These are phyloP conservation scores for Rhodotorula glutinis DNA, from an alignment of 1,284 basidiomycete genomes.

Conservation along the genomic window DNA sequence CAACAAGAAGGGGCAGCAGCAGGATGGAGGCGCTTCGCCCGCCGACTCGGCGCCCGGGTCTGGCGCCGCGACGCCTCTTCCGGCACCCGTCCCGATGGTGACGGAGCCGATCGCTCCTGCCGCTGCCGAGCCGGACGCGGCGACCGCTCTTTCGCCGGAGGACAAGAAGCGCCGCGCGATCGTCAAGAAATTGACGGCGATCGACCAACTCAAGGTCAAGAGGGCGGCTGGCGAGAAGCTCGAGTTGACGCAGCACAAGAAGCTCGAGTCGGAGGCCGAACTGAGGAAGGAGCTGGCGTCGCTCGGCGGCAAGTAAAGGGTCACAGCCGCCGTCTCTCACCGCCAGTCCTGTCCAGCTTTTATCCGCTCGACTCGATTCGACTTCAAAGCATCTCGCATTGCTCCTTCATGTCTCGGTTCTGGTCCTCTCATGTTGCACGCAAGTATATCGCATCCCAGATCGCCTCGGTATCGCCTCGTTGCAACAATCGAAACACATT, in stretches of 20 bases:
- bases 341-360: no score
- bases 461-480: no score
- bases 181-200: constrained; percentile 65
- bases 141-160: constrained; percentile 51
- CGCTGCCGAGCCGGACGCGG: not conserved
- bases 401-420: no score
- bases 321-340: no score
- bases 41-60: constrained; percentile 39
- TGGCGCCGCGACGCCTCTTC: constrained; percentile 57
- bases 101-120: not conserved
- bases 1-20: constrained; percentile 26
- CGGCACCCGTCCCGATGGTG: constrained; percentile 8
- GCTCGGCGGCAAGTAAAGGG: constrained; percentile 2
- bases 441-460: no score
- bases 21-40: not conserved
- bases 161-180: constrained; percentile 56
- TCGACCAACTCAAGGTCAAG: constrained; percentile 52
- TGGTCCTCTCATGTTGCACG: no score
- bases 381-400: no score
- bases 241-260: constrained; percentile 67
- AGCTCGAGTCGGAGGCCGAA: constrained; percentile 72
- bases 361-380: no score
- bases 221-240: constrained; percentile 49
- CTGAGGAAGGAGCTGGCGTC: constrained; percentile 57
- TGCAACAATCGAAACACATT: no score